phyloP scores from a whole-genome alignment of 306 rosid genomes.

The Rosa rugosa region DNA sequence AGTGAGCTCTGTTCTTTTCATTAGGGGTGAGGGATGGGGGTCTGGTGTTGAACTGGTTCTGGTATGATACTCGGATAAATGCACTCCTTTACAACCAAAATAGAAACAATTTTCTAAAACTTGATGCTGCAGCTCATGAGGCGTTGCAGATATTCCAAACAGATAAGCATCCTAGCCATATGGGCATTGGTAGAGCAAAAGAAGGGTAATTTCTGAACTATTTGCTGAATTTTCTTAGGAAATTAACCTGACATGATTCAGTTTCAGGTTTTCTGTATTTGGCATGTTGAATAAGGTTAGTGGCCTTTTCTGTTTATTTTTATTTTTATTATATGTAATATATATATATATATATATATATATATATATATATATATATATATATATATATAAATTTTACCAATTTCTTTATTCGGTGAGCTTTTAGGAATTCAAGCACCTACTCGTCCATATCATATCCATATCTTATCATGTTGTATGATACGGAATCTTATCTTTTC shows the following conservation, averaged over 20 bases:
- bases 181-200: constrained; percentile 99
- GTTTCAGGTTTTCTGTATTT: constrained; percentile 86
- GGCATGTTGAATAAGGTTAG: constrained; percentile 98
- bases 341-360: too few species aligned
- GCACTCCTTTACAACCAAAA: constrained; percentile 47
- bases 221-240: constrained; percentile 18
- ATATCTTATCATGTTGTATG: too few species aligned
- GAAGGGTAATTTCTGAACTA: constrained; percentile 71
- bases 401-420: too few species aligned
- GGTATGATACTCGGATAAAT: constrained; percentile 13
- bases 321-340: not conserved
- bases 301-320: constrained; percentile 15
- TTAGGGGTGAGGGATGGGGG: not conserved
- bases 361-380: not conserved
- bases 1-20: constrained; percentile 14
- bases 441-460: too few species aligned
- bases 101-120: constrained; percentile 89
- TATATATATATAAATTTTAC: too few species aligned
- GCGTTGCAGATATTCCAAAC: constrained; percentile 95
- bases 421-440: too few species aligned
- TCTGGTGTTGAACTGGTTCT: constrained; percentile 18
- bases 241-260: constrained; percentile 26
- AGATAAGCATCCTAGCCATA: constrained; percentile 97
- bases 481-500: too few species aligned
- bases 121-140: constrained; percentile 89